Conservation (phyloP, 106 monocot genomes). For the Dioscorea alata region DNA sequence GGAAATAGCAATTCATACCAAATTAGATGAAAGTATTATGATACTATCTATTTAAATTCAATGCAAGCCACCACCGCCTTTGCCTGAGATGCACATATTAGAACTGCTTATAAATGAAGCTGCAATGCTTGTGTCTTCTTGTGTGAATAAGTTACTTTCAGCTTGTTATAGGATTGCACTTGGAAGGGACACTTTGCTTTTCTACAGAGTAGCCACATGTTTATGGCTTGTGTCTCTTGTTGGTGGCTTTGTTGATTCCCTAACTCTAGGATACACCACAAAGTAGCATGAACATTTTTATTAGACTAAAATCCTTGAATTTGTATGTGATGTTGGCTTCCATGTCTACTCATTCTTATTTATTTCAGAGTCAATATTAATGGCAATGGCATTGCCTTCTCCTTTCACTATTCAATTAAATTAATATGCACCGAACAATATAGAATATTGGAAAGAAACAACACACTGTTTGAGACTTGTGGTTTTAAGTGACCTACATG, state of each 20-base stretch:
- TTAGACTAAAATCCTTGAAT: no score
- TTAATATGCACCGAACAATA: no score
- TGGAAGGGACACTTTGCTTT: constrained; percentile 58
- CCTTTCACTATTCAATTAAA: no score
- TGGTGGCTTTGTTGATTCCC: constrained; percentile 47
- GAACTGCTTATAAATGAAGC: constrained; percentile 34
- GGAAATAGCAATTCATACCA: no score
- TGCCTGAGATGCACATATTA: constrained; percentile 57
- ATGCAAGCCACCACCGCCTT: constrained; percentile 69
- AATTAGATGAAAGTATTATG: no score
- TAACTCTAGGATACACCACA: constrained; percentile 52
- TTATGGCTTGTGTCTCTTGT: constrained; percentile 54
- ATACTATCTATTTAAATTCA: neutral
- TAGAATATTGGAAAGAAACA: no score
- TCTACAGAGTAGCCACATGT: constrained; percentile 37
- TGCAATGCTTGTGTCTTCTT: constrained; percentile 28
- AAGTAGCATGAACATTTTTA: constrained; percentile 7
- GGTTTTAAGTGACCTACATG: neutral
- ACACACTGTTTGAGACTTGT: no score
- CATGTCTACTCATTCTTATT: no score
- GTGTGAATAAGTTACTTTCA: constrained; percentile 38
- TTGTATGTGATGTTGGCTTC: no score
- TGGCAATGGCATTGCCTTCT: no score
- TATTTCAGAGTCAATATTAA: no score
- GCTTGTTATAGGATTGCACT: constrained; percentile 40